Evolutionary conservation across 768 basidiomycete genomes (phyloP), one percentile per base, ranked within the genome.

Genomic region (Panaeolus cyanescens): DNA sequence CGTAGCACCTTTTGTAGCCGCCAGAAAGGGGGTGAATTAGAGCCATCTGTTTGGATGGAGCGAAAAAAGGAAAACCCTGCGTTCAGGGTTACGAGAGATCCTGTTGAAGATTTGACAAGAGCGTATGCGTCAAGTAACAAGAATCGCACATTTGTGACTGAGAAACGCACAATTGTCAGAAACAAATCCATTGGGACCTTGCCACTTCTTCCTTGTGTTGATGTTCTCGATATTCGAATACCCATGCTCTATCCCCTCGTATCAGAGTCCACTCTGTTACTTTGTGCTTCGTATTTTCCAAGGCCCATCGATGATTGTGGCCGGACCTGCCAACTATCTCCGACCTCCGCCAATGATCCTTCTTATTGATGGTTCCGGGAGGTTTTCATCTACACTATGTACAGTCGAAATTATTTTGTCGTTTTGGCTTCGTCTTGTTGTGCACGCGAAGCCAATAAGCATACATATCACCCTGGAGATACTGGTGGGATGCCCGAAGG

Each of bases 281-380:
- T 5, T 42, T 42, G n/a, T 17, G n/a, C n/a, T n/a, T n/a, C n/a
- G n/a, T n/a, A n/a, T n/a, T n/a, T n/a, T n/a, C n/a, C n/a, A n/a
- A n/a, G n/a, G n/a, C n/a, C n/a, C n/a, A n/a, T n/a, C n/a, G n/a
- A n/a, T 39, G 15, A 39, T 50, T 50, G 45, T 50, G 45, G 45
- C 45, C 45, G 45, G 45, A 50, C 25, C 45, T 50, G 45, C 45
- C 45, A 50, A 50, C 19, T 50, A 50, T 50, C 45, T 50, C 45
- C 45, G 45, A 50, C 45, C 45, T 50, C 45, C 45, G 45, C 45
- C 45, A 50, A 50, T 50, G 45, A 50, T 50, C 45, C 45, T 10
- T 50, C 25, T 50, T 50, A 28, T 50, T 50, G 45, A 50, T 50
- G 5, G 45, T 15, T 28, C 17, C 15, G 25, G 22, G 10, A 50